These are phyloP conservation scores for Malus asiatica DNA, from an alignment of 306 rosid species.

Conservation along the genomic window DNA sequence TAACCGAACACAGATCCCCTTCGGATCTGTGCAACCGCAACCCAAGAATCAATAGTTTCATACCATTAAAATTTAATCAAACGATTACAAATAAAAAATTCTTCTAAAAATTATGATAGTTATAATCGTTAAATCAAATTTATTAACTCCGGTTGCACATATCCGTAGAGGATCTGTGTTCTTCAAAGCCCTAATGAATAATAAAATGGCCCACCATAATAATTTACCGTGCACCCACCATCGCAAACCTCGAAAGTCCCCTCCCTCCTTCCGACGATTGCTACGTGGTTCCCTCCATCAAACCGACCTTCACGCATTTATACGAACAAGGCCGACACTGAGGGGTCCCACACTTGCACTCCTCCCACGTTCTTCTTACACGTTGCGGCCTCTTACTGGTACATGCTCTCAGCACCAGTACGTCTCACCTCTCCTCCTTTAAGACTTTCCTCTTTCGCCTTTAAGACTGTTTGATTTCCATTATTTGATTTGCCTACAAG, in stretches of 20 bases:
- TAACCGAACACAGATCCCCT: too few species aligned
- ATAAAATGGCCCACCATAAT: conserved; percentile 1
- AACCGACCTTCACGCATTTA: conserved; percentile 25
- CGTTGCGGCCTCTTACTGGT: conserved; percentile 28
- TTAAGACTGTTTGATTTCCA: conserved; percentile 4
- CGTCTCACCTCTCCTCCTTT: not conserved
- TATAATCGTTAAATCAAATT: too few species aligned
- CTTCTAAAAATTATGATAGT: too few species aligned
- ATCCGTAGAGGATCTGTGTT: too few species aligned
- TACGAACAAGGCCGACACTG: conserved; percentile 28
- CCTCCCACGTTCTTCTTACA: conserved; percentile 12
- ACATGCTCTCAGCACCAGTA: not conserved
- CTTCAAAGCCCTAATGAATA: not conserved
- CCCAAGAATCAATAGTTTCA: rapidly evolving
- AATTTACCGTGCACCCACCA: conserved; percentile 5
- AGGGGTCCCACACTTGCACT: conserved; percentile 21
- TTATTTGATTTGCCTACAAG: not conserved
- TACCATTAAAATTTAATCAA: rapidly evolving
- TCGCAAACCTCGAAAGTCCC: conserved; percentile 13
- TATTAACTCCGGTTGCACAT: too few species aligned
- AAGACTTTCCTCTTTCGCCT: not conserved
- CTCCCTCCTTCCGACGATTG: not conserved
- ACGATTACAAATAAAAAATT: rapidly evolving
- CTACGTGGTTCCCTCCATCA: conserved; percentile 19
- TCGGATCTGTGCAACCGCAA: too few species aligned